Conservation (phyloP, 306 rosid species). For the Chamaecrista fasciculata region DNA sequence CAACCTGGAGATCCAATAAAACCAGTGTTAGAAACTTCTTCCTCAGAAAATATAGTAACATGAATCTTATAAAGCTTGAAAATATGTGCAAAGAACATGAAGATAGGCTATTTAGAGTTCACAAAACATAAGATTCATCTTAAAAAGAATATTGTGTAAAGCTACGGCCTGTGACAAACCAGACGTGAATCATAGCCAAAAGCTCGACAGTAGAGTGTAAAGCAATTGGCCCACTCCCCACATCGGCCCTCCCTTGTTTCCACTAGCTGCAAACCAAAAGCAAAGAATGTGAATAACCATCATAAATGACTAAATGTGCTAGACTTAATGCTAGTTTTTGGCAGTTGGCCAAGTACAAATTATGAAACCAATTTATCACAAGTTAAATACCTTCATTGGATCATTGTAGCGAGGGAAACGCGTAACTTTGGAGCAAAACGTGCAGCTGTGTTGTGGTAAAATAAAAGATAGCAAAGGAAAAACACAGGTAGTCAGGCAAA, state of each 20-base stretch:
- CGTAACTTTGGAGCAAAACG: constrained; percentile 46
- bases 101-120: not conserved
- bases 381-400: constrained; percentile 66
- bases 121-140: constrained; percentile 12
- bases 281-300: constrained; percentile 12
- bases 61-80: not conserved
- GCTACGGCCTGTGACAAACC: constrained; percentile 45
- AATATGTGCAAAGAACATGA: not conserved
- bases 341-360: constrained; percentile 3
- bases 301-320: constrained; percentile 23
- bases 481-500: constrained; percentile 22
- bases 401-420: constrained; percentile 94
- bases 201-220: constrained; percentile 86
- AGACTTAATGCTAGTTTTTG: constrained; percentile 13
- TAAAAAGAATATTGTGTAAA: constrained; percentile 12
- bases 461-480: constrained; percentile 5
- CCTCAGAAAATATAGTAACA: constrained; percentile 21
- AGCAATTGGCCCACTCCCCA: constrained; percentile 99
- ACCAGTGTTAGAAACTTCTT: constrained; percentile 25
- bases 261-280: constrained; percentile 61
- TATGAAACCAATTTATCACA: constrained; percentile 2
- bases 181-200: constrained; percentile 89
- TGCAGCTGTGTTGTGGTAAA: constrained; percentile 57
- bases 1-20: constrained; percentile 52
- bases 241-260: constrained; percentile 96